phyloP scores from a whole-genome alignment of 2,329 filamentous ascomycete genomes.

The Ascochyta koolunga region DNA sequence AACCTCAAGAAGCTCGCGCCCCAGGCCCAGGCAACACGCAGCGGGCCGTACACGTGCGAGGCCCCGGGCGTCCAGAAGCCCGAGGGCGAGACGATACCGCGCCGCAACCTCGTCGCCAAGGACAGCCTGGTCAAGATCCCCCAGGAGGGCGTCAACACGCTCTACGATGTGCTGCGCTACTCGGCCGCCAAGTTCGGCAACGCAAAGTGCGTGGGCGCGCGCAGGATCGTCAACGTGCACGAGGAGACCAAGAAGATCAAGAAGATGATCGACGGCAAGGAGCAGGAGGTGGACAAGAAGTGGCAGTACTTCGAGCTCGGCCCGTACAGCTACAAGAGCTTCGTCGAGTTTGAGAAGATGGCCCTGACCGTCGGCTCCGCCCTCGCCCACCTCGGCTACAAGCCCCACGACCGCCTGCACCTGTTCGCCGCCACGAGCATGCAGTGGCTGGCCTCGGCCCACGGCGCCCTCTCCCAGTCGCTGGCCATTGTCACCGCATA shows the following conservation, averaged over 20 bases:
- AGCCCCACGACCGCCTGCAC: conserved; percentile 72
- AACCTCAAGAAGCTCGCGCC: conserved; percentile 57
- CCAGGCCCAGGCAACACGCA: conserved; percentile 60
- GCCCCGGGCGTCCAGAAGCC: conserved; percentile 70
- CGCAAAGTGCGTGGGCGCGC: conserved; percentile 64
- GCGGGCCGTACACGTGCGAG: conserved; percentile 77
- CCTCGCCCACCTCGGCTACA: conserved; percentile 75
- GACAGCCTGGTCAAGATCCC: conserved; percentile 72
- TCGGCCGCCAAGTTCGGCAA: conserved; percentile 65
- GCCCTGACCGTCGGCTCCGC: conserved; percentile 74
- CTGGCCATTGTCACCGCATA: conserved; percentile 94
- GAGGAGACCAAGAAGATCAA: conserved; percentile 87
- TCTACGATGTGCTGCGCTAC: conserved; percentile 78
- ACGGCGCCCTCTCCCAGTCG: conserved; percentile 80
- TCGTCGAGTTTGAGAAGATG: conserved; percentile 76
- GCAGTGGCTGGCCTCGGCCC: conserved; percentile 84
- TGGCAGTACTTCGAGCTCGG: conserved; percentile 91
- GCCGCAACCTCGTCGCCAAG: conserved; percentile 73
- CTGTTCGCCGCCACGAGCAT: conserved; percentile 81
- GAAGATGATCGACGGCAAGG: conserved; percentile 83
- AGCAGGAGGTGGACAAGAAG: conserved; percentile 83
- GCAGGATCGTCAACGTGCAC: conserved; percentile 77
- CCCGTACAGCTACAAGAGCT: conserved; percentile 76
- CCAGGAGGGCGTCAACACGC: conserved; percentile 72
- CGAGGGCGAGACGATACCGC: conserved; percentile 82